Conservation (phyloP, 257 asterid genomes). For the Petrea volubilis region DNA sequence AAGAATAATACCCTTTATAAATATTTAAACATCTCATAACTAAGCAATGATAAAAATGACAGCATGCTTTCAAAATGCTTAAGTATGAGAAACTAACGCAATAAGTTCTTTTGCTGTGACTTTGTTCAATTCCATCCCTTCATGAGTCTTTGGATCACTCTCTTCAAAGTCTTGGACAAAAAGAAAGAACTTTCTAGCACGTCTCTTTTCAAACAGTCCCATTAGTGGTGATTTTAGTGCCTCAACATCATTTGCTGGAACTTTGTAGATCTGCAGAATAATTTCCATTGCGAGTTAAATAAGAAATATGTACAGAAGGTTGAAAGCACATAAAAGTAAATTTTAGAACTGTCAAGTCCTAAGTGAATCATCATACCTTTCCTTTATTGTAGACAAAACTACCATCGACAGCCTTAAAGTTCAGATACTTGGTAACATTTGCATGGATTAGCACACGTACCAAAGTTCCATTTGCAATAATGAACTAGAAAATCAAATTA, state of each 20-base stretch:
- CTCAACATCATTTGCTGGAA: conserved; percentile 99
- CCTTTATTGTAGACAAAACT: conserved; percentile 96
- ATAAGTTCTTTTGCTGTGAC: conserved; percentile 73
- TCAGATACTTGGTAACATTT: conserved; percentile 90
- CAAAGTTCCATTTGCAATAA: conserved; percentile 97
- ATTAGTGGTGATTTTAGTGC: conserved; percentile 90
- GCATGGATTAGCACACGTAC: conserved; percentile 95
- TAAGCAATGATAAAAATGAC: background rate
- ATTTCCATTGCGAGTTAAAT: background rate
- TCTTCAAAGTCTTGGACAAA: conserved; percentile 94
- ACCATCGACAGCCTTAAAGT: conserved; percentile 99
- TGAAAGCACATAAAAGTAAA: background rate
- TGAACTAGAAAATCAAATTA: conserved; percentile 54
- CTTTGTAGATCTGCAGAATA: conserved; percentile 76
- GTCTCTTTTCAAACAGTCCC: conserved; percentile 97
- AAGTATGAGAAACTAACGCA: conserved; percentile 47
- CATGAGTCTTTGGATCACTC: conserved; percentile 79
- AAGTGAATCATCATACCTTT: conserved; percentile 55
- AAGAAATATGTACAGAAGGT: background rate
- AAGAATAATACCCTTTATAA: too few relatives aligned
- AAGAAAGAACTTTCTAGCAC: conserved; percentile 88
- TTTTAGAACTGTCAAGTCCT: background rate
- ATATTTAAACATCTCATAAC: too few relatives aligned
- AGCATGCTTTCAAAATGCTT: background rate
- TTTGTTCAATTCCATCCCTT: conserved; percentile 77